Evolutionary conservation across 1,139 yeast species (phyloP), one percentile per base, ranked within the genome.

Genomic region (Pichia sp.): DNA sequence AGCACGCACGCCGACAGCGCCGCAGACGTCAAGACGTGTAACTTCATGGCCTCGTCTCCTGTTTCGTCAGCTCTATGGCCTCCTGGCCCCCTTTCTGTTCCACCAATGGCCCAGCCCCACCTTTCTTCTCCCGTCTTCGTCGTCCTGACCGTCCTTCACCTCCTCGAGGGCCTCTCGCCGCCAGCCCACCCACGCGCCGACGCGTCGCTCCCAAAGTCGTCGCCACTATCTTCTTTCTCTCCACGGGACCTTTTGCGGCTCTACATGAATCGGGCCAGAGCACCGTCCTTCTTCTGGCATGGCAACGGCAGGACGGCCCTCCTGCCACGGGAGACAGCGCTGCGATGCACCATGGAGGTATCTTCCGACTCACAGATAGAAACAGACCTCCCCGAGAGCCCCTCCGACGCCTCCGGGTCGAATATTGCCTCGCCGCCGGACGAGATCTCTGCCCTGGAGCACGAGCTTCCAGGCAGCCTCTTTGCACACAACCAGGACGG

Each of bases 361-460:
- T 26, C 36, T 4, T 42, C 45, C 25, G 45, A 42, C 21, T 42
- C 36, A 8, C 19, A 42, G 21, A 21, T 42, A 13, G 47, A 34
- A 5, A 21, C 42, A 36, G 42, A 23, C n/a, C 43, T 47, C 2
- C 50, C 50, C 43, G 45, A 44, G 22, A 47, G 50, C 25, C 50
- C 50, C 12, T 47, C 46, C 3, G 42, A 39, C 19, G 34, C 41
- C 30, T 34, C 49, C 13, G 16, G 34, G 19, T 46, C 44, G 5
- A 41, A 25, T 39, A 34, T 46, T 12, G 41, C 41, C 21, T n/a
- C 48, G 12, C 48, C 48, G 4, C 8, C 37, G 18, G 37, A 34
- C 37, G 37, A 34, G n/a, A 4, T 34, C 18, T 34, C 42, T 22
- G 42, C 31, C 16, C 19, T 26, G n/a, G 34, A 23, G 18, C 36